Evolutionary conservation across 495 filamentous ascomycete species (phyloP).

Genomic region (Talaromyces stipitatus): DNA sequence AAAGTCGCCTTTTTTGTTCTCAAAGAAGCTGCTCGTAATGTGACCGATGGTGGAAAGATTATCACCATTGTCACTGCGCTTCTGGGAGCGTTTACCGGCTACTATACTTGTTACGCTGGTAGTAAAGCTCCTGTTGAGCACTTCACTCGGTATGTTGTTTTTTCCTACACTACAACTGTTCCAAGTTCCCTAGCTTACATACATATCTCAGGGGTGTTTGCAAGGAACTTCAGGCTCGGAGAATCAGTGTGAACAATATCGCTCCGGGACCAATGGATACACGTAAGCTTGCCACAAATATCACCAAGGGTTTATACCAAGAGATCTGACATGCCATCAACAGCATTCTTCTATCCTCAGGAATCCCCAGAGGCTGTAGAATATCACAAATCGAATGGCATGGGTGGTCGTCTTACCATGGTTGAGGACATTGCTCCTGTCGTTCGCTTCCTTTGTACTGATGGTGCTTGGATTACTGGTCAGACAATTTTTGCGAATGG

Average conservation of each 20-base stretch:
- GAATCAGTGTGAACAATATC: conserved; percentile 29
- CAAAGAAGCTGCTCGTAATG: conserved; percentile 22
- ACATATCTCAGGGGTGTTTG: conserved; percentile 17
- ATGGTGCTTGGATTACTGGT: conserved; percentile 29
- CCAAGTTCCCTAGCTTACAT: not conserved
- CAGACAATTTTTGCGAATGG: conserved; percentile 37
- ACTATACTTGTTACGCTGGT: conserved; percentile 32
- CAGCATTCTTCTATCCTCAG: conserved; percentile 31
- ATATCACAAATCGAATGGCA: conserved; percentile 25
- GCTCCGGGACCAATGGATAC: conserved; percentile 36
- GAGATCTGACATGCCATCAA: not conserved
- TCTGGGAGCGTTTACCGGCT: conserved; percentile 28
- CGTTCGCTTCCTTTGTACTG: conserved; percentile 28
- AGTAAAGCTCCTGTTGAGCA: conserved; percentile 33
- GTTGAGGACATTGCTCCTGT: conserved; percentile 29
- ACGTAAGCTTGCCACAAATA: conserved; percentile 17
- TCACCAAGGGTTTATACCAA: not conserved
- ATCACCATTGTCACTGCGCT: conserved; percentile 31
- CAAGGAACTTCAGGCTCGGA: conserved; percentile 29
- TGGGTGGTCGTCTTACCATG: conserved; percentile 25
- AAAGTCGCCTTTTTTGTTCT: conserved; percentile 32
- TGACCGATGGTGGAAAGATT: conserved; percentile 28
- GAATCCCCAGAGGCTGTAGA: conserved; percentile 24
- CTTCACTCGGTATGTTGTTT: conserved; percentile 22
- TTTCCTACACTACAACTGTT: not conserved